Evolutionary conservation across 1,284 basidiomycete genomes (phyloP), one percentile per base, ranked within the genome.

Genomic region (Puccinia polysora): DNA sequence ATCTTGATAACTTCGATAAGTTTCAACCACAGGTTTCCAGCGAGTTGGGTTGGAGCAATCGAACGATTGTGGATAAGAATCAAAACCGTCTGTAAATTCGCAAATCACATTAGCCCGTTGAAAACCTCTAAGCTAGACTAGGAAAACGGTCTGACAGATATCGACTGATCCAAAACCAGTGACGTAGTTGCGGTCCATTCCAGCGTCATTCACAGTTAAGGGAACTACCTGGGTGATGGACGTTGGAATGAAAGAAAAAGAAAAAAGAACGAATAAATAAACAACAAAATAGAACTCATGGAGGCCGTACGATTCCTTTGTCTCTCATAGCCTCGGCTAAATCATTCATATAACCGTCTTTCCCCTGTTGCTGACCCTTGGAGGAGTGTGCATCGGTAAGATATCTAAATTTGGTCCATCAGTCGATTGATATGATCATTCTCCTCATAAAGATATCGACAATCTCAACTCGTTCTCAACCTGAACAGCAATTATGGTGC

Each of bases 401-500:
- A 36, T 58, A 47, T 76, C 75, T 73, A 75, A 23, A 43, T 8
- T 43, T 43, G 8, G 8, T 43, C 40, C 18, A 8, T 43, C 10
- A 50, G 4, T 62, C 12, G 20, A 28, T 60, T 2, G 32, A 49
- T 53, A 75, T 74, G 70, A 76, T 75, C 0, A 73, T 18, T 74
- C 0, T 76, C 63, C 14, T 72, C 64, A 0, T 64, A 62, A 0
- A 49, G 70, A 53, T 2, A 75, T 74, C 15, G 77, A 59, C 14
- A 67, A 70, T n/a, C 74, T 77, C 74, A 74, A 90, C 78, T 91
- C 90, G 70, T 91, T 91, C 77, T 91, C 89, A 86, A 77, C 49
- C 76, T 85, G 85, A 3, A 85, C 83, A 36, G 87, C 86, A 73
- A 91, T 88, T 18, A 90, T 84, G 4, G 89, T 87, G 2, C 88